phyloP scores from a whole-genome alignment of 352 stramenopile genomes.

The Globisporangium abappressorium region DNA sequence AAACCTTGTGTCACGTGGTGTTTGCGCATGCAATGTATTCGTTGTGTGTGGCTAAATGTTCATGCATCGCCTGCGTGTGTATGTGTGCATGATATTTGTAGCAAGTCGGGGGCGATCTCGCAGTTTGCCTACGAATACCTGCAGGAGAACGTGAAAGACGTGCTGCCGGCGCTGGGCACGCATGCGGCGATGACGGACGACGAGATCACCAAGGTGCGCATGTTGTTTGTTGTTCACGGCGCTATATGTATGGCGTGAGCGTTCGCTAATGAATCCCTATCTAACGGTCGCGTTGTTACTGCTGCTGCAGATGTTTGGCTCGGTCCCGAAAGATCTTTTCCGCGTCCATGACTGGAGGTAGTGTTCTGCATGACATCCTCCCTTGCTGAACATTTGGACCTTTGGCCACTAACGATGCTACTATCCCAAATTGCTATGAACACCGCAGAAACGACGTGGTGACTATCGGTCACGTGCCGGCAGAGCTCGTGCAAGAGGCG shows the following conservation, averaged over 20 bases:
- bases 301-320: conserved; percentile 89
- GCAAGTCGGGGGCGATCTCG: conserved; percentile 91
- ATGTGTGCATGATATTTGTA: conserved; percentile 18
- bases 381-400: neutral
- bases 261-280: neutral
- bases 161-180: conserved; percentile 94
- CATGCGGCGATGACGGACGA: conserved; percentile 95
- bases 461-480: conserved; percentile 93
- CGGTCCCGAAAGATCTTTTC: conserved; percentile 84
- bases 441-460: conserved; percentile 91
- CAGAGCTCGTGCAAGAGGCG: conserved; percentile 89
- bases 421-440: neutral
- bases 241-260: neutral
- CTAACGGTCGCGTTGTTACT: neutral
- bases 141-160: conserved; percentile 75
- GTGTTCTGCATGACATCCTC: neutral
- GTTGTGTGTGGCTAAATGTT: conserved; percentile 1
- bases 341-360: conserved; percentile 96
- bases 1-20: neutral
- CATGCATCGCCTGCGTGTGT: neutral
- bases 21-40: neutral
- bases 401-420: neutral
- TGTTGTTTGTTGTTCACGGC: neutral
- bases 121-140: conserved; percentile 93
- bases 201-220: conserved; percentile 81